These are phyloP conservation scores for Avena eriantha DNA, from an alignment of 176 grass and related monocot species.

Conservation along the genomic window DNA sequence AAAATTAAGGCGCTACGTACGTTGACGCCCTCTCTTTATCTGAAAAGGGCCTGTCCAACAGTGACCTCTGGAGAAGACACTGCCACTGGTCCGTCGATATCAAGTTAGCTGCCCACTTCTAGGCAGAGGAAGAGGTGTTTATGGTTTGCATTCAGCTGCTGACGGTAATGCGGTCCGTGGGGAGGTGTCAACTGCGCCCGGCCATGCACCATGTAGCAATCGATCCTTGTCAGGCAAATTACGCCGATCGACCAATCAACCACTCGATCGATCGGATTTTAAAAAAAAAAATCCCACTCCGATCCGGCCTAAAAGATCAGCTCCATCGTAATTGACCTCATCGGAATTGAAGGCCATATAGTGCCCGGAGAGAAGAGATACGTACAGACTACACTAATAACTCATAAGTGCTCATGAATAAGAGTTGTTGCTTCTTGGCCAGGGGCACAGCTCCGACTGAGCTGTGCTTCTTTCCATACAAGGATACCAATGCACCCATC, in stretches of 20 bases:
- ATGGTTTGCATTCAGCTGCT: slow-evolving; percentile 31
- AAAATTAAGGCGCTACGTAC: too few relatives aligned
- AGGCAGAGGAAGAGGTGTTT: not conserved
- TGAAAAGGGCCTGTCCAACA: slow-evolving; percentile 8
- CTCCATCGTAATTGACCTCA: slow-evolving; percentile 48
- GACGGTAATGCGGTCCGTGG: too few relatives aligned
- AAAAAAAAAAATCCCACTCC: slow-evolving; percentile 7
- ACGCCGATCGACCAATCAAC: slow-evolving; percentile 47
- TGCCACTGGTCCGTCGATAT: not conserved
- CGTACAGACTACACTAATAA: not conserved
- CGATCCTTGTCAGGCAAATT: slow-evolving; percentile 34
- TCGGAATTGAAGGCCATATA: slow-evolving; percentile 43
- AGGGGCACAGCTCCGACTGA: slow-evolving; percentile 38
- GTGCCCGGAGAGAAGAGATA: slow-evolving; percentile 50
- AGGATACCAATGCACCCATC: not conserved
- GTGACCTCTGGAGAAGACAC: slow-evolving; percentile 12
- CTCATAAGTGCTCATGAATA: slow-evolving; percentile 50
- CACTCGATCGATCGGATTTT: slow-evolving; percentile 8
- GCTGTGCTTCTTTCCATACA: slow-evolving; percentile 39
- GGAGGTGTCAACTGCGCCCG: too few relatives aligned
- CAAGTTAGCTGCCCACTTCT: not conserved
- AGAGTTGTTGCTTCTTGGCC: slow-evolving; percentile 48
- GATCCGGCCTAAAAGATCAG: slow-evolving; percentile 44
- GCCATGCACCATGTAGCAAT: not conserved
- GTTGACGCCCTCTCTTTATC: not conserved